These are phyloP conservation scores for Nitzschia palea DNA, from an alignment of 108 stramenopile species.

Conservation along the genomic window DNA sequence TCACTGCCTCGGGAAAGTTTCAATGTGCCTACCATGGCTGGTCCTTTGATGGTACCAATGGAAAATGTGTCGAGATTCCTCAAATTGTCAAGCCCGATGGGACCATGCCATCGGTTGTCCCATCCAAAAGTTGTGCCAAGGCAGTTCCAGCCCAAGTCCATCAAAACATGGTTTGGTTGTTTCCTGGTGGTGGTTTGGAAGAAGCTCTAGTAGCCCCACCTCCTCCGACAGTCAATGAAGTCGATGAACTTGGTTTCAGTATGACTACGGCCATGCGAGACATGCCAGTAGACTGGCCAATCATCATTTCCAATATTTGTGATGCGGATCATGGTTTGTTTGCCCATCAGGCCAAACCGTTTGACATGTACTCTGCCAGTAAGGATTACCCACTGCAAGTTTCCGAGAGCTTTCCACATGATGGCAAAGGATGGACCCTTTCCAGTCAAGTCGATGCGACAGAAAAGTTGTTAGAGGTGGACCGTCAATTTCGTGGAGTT, in stretches of 20 bases:
- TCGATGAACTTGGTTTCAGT: conserved; percentile 43
- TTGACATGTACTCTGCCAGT: conserved; percentile 65
- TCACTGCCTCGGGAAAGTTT: conserved; percentile 50
- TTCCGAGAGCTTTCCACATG: conserved; percentile 30
- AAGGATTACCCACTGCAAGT: conserved; percentile 32
- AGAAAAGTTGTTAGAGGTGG: conserved; percentile 41
- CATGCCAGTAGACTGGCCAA: conserved; percentile 68
- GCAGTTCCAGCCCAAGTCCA: conserved; percentile 46
- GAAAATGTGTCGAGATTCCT: conserved; percentile 59
- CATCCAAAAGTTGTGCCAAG: conserved; percentile 38
- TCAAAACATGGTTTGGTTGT: conserved; percentile 66
- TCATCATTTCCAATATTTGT: conserved; percentile 68
- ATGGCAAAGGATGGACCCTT: conserved; percentile 46
- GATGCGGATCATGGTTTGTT: conserved; percentile 79
- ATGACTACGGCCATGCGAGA: conserved; percentile 47
- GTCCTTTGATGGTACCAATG: conserved; percentile 59
- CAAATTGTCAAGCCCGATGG: conserved; percentile 37
- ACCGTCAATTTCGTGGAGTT: conserved; percentile 25
- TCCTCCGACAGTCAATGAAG: conserved; percentile 64
- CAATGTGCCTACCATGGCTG: conserved; percentile 79
- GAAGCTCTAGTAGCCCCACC: conserved; percentile 44
- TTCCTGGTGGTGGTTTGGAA: conserved; percentile 43
- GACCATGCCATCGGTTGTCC: not conserved
- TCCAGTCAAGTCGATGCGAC: conserved; percentile 40
- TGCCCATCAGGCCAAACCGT: conserved; percentile 53